Percentiles rank a stretch among this genome's conserved stretches.
Conservation (phyloP, 1,284 basidiomycete species). For the Butyriboletus appendiculatus region DNA sequence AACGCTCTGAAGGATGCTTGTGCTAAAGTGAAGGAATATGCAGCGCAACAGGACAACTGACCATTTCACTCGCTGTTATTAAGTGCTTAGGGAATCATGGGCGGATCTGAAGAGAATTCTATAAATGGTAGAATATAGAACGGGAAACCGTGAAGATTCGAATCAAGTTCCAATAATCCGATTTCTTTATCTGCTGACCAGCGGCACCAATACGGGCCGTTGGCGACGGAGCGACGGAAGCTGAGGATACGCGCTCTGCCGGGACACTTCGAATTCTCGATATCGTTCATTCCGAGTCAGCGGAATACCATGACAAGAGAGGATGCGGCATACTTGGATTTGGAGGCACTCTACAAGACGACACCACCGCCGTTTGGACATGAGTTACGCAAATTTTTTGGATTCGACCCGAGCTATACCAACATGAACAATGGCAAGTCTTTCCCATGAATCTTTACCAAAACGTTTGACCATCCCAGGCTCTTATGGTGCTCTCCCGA, state of each 20-base stretch:
- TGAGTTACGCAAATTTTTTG: conserved; percentile 49
- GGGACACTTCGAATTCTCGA: background rate
- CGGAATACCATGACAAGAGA: background rate
- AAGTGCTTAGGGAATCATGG: background rate
- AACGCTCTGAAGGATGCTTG: conserved; percentile 28
- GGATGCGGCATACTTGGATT: background rate
- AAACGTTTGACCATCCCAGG: conserved; percentile 38
- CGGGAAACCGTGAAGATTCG: background rate
- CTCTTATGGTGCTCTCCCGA: conserved; percentile 65
- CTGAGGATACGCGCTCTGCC: background rate
- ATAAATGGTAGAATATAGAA: background rate
- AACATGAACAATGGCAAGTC: conserved; percentile 61
- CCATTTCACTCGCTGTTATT: background rate
- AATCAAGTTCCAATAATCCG: background rate
- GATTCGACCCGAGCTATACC: conserved; percentile 52
- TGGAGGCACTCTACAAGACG: conserved; percentile 4
- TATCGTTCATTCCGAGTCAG: background rate
- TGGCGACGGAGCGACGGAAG: background rate
- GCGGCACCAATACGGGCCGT: too few relatives aligned
- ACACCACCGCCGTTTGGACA: conserved; percentile 49
- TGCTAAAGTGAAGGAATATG: conserved; percentile 18
- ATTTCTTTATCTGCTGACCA: background rate
- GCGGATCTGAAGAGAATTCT: background rate
- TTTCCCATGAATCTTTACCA: background rate
- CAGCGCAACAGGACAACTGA: conserved; percentile 7